These are phyloP conservation scores for Blastomyces percursus DNA, from an alignment of 2,329 filamentous ascomycete species.

Conservation along the genomic window DNA sequence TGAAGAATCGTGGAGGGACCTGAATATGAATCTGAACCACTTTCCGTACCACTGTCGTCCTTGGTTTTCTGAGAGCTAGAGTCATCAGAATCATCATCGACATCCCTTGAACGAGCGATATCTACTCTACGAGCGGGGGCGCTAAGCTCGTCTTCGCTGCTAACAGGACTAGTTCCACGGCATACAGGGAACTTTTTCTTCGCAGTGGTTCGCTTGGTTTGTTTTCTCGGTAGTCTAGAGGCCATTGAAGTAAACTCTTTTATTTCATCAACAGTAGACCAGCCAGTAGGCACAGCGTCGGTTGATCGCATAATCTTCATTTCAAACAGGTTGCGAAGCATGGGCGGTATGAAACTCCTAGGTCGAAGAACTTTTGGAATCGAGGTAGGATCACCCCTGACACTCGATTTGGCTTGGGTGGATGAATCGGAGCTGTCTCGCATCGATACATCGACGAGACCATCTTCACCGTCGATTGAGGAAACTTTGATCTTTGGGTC, in stretches of 20 bases:
- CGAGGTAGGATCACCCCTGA: conserved; percentile 15
- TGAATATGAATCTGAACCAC: conserved; percentile 23
- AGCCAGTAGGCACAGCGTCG: conserved; percentile 58
- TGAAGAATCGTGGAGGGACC: neutral
- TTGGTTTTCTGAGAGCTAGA: conserved; percentile 15
- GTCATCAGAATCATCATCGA: conserved; percentile 15
- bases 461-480: conserved; percentile 80
- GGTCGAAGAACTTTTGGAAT: conserved; percentile 39
- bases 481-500: conserved; percentile 62
- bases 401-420: conserved; percentile 14
- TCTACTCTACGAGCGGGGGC: conserved; percentile 15
- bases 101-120: conserved; percentile 8
- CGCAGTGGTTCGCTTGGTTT: conserved; percentile 12
- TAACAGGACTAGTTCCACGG: conserved; percentile 19
- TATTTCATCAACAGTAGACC: conserved; percentile 50
- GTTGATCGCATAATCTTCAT: conserved; percentile 54
- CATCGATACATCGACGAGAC: conserved; percentile 84
- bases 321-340: conserved; percentile 63
- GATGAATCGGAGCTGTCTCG: conserved; percentile 45
- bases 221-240: conserved; percentile 33
- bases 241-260: conserved; percentile 47
- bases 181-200: conserved; percentile 11
- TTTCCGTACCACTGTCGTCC: conserved; percentile 22
- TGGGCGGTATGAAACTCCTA: conserved; percentile 48
- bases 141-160: conserved; percentile 25